Base-by-base conservation (phyloP, 306 rosid genomes). In the Argentina anserina region DNA sequence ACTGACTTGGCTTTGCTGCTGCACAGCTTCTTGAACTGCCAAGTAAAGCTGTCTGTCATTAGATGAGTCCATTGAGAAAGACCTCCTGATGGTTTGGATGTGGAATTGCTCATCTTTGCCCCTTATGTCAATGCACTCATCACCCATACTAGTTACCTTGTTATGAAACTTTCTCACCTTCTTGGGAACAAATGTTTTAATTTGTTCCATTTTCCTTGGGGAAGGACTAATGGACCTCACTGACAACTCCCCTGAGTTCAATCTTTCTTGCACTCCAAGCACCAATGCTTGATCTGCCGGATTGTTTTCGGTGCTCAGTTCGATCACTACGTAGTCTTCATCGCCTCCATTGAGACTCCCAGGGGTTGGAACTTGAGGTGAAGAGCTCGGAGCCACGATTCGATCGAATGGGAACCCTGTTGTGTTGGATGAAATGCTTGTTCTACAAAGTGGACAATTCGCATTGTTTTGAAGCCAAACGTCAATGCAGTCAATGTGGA, bases 361-460 rank as follows among this genome's bases (percentile, higher is more conserved):
- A 3, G 77, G 84, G 34, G 65, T 77, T 58, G 84, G 86, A 73
- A 78, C 81, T 40, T 53, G 81, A 9, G 86, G 61, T 7, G 86
- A 73, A 47, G 86, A 60, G 72, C 77, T 82, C 3, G 77, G 74
- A 18, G 42, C 78, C n/a, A 88, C 64, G 61, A 87, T 75, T 79
- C 70, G 93, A 40, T 84, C 85, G 50, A 78, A 49, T 0, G 69
- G 88, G 69, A 76, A 85, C 45, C 82, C 70, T 42, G 73, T 75
- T 21, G 86, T 67, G 34, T 61, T 31, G 6, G 83, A 55, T 2
- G 96, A 94, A 84, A 91, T 84, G 71, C 85, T 85, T 39, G 92
- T 87, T 70, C 99, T 83, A 43, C 99, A 95, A 62, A 95, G 97
- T 34, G 97, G 99, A 80, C 99, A 95, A 82, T 91, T 95, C n/a